These are phyloP conservation scores for Claviceps pazoutovae DNA, from an alignment of 2,329 filamentous ascomycete species.

Conservation along the genomic window DNA sequence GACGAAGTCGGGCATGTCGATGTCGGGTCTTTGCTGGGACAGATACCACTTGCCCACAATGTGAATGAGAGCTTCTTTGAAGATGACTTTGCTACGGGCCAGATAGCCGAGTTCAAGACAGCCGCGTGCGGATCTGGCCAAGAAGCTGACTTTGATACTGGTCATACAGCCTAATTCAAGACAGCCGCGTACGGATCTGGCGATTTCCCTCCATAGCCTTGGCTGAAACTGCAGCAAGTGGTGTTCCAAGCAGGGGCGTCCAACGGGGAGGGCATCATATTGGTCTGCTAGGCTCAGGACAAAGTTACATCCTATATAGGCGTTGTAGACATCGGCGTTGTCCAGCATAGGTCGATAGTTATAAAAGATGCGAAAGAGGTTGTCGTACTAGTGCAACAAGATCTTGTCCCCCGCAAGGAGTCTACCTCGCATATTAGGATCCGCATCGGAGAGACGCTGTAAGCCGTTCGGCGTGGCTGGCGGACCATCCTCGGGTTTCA, in stretches of 20 bases:
- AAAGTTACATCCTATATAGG: slow-evolving; percentile 88
- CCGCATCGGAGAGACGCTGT: slow-evolving; percentile 33
- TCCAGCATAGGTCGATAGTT: slow-evolving; percentile 77
- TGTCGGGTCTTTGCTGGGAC: slow-evolving; percentile 64
- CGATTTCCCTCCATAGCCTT: slow-evolving; percentile 87
- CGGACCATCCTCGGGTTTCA: slow-evolving; percentile 16
- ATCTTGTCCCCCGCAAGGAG: slow-evolving; percentile 40
- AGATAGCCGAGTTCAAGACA: slow-evolving; percentile 80
- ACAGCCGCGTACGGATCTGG: slow-evolving; percentile 61
- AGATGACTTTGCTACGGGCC: slow-evolving; percentile 69
- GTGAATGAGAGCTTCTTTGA: slow-evolving; percentile 79
- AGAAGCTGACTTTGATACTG: no score
- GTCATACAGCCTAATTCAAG: no score
- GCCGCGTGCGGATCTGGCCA: slow-evolving; percentile 18
- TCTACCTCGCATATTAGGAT: no score
- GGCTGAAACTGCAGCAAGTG: slow-evolving; percentile 86
- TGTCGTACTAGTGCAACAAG: slow-evolving; percentile 82
- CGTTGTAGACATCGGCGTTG: slow-evolving; percentile 75
- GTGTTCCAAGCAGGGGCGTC: slow-evolving; percentile 82
- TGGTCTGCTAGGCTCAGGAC: slow-evolving; percentile 81
- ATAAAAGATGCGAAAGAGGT: slow-evolving; percentile 91
- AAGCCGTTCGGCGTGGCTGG: slow-evolving; percentile 30
- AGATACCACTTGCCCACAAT: slow-evolving; percentile 90
- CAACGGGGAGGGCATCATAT: slow-evolving; percentile 80
- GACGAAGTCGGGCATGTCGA: slow-evolving; percentile 58